These are phyloP conservation scores for Scopulariopsis brevicaulis DNA, from an alignment of 2,329 filamentous ascomycete species.

Conservation along the genomic window DNA sequence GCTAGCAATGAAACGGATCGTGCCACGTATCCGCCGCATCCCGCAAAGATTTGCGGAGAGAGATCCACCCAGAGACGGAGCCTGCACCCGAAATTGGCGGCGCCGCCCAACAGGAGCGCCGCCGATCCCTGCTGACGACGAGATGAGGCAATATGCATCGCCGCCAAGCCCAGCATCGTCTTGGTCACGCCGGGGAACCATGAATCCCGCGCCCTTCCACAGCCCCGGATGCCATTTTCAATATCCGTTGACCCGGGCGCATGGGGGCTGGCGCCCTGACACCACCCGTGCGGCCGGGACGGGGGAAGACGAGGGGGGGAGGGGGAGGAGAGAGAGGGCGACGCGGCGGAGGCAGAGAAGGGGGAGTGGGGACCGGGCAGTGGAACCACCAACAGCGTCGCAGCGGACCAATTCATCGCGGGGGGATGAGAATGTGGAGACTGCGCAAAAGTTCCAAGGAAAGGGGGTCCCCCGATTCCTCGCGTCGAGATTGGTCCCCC, in stretches of 20 bases:
- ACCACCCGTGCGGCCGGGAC: background rate
- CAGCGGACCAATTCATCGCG: background rate
- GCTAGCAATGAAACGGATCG: background rate
- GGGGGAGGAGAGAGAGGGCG: background rate
- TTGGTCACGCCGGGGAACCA: background rate
- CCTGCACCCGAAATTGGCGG: background rate
- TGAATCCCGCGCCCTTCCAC: background rate
- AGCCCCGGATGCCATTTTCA: background rate
- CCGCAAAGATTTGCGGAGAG: background rate
- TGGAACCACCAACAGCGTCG: background rate
- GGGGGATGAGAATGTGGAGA: background rate
- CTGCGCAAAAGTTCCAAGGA: background rate
- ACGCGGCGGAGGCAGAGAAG: background rate
- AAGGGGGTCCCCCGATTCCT: background rate
- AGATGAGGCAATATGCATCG: background rate
- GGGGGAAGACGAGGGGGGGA: background rate
- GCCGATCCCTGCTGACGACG: background rate
- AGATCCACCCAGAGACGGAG: background rate
- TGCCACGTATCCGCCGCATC: background rate
- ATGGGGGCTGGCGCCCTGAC: background rate
- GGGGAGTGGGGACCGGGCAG: no score
- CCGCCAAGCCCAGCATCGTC: background rate
- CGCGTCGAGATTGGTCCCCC: background rate
- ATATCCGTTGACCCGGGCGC: background rate
- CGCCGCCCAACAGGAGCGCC: background rate